Conservation (phyloP, 148 eudicot genomes). For the Polygonum maritimum region DNA sequence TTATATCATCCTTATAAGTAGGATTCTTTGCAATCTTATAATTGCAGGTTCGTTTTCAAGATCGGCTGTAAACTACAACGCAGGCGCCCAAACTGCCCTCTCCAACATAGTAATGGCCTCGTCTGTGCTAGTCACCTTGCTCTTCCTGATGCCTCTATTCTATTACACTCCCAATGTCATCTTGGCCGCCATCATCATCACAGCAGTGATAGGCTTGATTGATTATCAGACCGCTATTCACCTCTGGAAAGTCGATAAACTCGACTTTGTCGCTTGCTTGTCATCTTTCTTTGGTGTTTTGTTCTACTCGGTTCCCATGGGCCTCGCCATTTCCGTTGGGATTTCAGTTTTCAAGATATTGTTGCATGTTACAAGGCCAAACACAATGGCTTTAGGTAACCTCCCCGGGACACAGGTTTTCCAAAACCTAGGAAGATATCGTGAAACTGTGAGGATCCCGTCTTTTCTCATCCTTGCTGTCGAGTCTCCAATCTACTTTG, state of each 20-base stretch:
- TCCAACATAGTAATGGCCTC: constrained; percentile 65
- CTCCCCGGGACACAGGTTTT: constrained; percentile 81
- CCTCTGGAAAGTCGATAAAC: constrained; percentile 56
- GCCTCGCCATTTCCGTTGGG: constrained; percentile 44
- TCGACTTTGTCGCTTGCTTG: constrained; percentile 42
- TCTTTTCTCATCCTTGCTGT: constrained; percentile 72
- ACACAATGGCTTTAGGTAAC: constrained; percentile 54
- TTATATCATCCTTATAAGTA: no score
- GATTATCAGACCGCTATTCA: constrained; percentile 41
- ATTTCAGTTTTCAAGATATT: constrained; percentile 86
- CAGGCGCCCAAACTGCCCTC: constrained; percentile 55
- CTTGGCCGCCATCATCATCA: constrained; percentile 47
- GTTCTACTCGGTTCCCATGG: constrained; percentile 43
- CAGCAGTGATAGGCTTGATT: constrained; percentile 60
- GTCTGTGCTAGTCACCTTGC: constrained; percentile 48
- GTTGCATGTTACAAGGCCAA: constrained; percentile 85
- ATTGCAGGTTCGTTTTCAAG: constrained; percentile 54
- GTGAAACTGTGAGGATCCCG: constrained; percentile 59
- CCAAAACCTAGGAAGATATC: constrained; percentile 61
- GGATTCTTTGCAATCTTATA: not conserved
- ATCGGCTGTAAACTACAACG: constrained; percentile 66
- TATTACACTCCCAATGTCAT: constrained; percentile 60
- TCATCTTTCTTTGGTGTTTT: constrained; percentile 56
- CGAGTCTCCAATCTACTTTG: constrained; percentile 94
- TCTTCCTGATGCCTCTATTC: constrained; percentile 58